phyloP scores from a whole-genome alignment of 345 rosid genomes.

The Syzygium grande region DNA sequence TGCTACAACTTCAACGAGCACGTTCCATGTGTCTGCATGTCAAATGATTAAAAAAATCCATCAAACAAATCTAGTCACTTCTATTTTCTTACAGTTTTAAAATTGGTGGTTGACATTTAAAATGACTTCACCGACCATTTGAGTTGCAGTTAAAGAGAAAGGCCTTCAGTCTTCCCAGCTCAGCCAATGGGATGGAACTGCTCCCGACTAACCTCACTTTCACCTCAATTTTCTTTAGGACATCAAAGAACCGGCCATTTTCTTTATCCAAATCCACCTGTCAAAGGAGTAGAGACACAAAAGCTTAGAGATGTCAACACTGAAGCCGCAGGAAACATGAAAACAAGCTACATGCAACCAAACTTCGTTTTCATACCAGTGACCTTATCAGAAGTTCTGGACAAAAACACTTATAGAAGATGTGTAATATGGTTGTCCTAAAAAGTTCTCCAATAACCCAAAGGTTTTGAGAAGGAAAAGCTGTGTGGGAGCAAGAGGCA shows the following conservation, averaged over 20 bases:
- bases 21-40: slow-evolving; percentile 66
- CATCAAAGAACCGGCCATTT: slow-evolving; percentile 16
- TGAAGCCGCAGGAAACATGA: background rate
- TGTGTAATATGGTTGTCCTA: background rate
- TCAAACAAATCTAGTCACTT: background rate
- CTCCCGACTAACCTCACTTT: slow-evolving; percentile 65
- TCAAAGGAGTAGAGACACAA: slow-evolving; percentile 30
- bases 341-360: background rate
- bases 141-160: slow-evolving; percentile 44
- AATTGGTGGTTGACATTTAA: background rate
- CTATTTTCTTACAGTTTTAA: background rate
- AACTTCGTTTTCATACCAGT: background rate
- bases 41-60: background rate
- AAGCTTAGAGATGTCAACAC: background rate
- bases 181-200: slow-evolving; percentile 44
- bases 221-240: slow-evolving; percentile 55
- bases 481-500: background rate
- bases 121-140: slow-evolving; percentile 41
- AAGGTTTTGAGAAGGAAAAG: background rate
- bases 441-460: background rate
- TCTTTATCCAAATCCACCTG: slow-evolving; percentile 28
- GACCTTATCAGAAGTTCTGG: background rate
- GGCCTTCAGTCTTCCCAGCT: slow-evolving; percentile 62
- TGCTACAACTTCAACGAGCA: slow-evolving; percentile 56
- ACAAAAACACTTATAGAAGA: background rate